Base-by-base conservation (phyloP, 1,139 yeast genomes). In the Saccharomyces hybrid region DNA sequence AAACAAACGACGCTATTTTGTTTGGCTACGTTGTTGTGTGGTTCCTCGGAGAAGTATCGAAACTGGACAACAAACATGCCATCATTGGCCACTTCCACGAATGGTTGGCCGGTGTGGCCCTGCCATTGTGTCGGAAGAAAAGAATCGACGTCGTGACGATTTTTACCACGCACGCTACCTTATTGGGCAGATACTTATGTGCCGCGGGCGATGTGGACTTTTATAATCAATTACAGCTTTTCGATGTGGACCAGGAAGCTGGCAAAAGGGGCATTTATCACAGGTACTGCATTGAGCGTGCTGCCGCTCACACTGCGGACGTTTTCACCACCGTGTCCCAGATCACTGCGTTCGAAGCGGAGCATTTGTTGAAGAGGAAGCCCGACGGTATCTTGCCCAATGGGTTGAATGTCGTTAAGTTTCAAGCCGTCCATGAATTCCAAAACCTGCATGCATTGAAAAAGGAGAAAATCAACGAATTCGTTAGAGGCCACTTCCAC, bases 301-400 rank as follows among this genome's bases (percentile, higher is more conserved):
- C 96, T 2, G 97, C 98, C 6, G 91, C 97, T 23, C 99, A 93
- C 69, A 81, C 95, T 9, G 90, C 97, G 14, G 99, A 93, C 73
- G 99, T 93, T 31, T 93, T 93, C 76, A 93, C 99, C 47, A 93
- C 99, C 0, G 99, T 93, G 14, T 88, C 97, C 19, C 96, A 93
- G 67, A 93, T 93, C 65, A 93, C 99, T 42, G 99, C 98, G 5
- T 88, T 82, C 67, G 99, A 93, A 73, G 78, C 93, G 5, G 99
- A 93, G 73, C 96, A 91, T 71, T 77, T 93, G 70, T 79, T 93
- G 65, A 93, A 91, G 70, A 80, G 99, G 60, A 91, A 91, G 70
- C 99, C 99, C 1, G 99, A 93, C 68, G 99, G 99, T 1, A 97
- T 93, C 38, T 79, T 93, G 68, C 99, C 99, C 56, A 93, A 93